These are phyloP conservation scores for Boeremia exigua DNA, from an alignment of 2,329 filamentous ascomycete species.

Conservation along the genomic window DNA sequence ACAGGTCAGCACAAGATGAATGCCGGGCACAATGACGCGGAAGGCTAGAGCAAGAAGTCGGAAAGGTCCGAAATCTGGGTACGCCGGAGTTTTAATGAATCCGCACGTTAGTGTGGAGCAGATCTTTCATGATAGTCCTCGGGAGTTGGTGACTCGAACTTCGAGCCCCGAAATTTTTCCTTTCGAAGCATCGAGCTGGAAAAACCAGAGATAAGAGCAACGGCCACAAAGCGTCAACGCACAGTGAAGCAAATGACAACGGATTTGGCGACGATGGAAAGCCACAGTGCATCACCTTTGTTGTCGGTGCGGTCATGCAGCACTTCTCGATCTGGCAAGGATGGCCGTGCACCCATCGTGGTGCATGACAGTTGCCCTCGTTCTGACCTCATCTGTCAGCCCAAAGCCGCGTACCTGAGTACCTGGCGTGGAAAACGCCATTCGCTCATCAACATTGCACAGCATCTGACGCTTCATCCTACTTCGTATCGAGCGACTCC, in stretches of 20 bases:
- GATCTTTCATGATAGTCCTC: conserved; percentile 21
- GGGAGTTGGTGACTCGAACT: conserved; percentile 36
- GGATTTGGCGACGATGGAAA: conserved; percentile 15
- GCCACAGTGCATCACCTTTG: conserved; percentile 16
- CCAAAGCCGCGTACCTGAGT: conserved; percentile 28
- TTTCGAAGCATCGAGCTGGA: conserved; percentile 20
- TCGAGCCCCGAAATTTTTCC: conserved; percentile 10
- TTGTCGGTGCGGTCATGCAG: conserved; percentile 24
- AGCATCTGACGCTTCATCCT: background rate
- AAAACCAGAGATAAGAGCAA: conserved; percentile 22
- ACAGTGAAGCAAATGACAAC: conserved; percentile 19
- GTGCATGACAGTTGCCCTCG: conserved; percentile 2
- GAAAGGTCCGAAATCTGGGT: conserved; percentile 19
- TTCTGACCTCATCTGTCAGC: conserved; percentile 20
- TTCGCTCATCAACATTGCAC: conserved; percentile 11
- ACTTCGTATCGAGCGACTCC: too few species aligned
- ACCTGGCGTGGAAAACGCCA: conserved; percentile 21
- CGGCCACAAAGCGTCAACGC: conserved; percentile 18
- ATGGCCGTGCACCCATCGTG: conserved; percentile 23
- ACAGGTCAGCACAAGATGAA: conserved; percentile 12
- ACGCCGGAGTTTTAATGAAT: conserved; percentile 32
- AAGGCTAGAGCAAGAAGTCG: conserved; percentile 7
- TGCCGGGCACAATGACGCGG: conserved; percentile 7
- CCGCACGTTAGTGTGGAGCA: conserved; percentile 33
- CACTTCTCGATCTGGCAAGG: conserved; percentile 6